Conservation (phyloP, 202 grass and related monocot genomes). For the Carex arenaria region DNA sequence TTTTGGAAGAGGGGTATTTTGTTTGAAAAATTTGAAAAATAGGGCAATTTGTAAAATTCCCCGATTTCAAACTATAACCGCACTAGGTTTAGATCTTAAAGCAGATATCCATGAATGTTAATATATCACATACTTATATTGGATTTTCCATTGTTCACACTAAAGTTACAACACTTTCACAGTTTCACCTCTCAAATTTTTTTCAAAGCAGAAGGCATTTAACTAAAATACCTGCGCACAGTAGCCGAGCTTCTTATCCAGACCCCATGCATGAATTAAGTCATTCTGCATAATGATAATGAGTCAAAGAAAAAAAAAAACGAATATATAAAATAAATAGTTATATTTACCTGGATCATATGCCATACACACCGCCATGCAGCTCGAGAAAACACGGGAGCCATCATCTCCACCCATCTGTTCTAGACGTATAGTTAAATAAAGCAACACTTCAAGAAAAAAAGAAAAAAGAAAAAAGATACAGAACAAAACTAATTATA, state of each 20-base stretch:
- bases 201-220: not conserved
- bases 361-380: slow-evolving; percentile 84
- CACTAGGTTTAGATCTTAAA: not conserved
- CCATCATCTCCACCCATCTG: slow-evolving; percentile 99
- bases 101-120: not conserved
- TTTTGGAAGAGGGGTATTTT: too few relatives aligned
- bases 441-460: not conserved
- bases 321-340: not conserved
- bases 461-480: too few relatives aligned
- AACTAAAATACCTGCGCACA: slow-evolving; percentile 61
- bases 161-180: too few relatives aligned
- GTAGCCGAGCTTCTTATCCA: slow-evolving; percentile 88
- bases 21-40: too few relatives aligned
- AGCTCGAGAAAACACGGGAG: slow-evolving; percentile 74
- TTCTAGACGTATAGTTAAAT: not conserved
- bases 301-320: not conserved
- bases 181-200: too few relatives aligned
- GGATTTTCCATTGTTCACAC: not conserved
- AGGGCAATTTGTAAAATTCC: too few relatives aligned
- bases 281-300: slow-evolving; percentile 53
- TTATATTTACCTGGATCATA: slow-evolving; percentile 57
- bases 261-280: slow-evolving; percentile 81
- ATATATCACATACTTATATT: not conserved
- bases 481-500: not conserved
- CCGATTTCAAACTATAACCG: too few relatives aligned